Conservation (phyloP, 768 basidiomycete genomes). For the Leccinum barrowsii region DNA sequence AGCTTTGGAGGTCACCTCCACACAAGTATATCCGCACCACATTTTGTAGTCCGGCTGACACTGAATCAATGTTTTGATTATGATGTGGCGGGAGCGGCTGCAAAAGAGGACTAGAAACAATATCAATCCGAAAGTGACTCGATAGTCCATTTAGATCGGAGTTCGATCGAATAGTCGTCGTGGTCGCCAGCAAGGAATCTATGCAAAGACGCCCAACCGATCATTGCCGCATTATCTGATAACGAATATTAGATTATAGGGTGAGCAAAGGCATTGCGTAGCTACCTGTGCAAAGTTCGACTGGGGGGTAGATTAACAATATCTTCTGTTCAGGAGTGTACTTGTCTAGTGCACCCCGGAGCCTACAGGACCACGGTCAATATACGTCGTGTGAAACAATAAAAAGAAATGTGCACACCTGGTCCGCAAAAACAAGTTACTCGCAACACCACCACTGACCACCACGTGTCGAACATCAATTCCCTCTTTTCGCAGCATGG, state of each 20-base stretch:
- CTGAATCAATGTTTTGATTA: background rate
- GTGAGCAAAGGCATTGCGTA: background rate
- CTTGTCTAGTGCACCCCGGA: constrained; percentile 28
- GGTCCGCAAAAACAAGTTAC: constrained; percentile 66
- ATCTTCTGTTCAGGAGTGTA: constrained; percentile 34
- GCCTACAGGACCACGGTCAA: constrained; percentile 24
- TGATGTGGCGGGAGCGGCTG: background rate
- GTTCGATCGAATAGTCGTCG: constrained; percentile 58
- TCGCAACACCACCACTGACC: constrained; percentile 91
- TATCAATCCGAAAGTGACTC: constrained; percentile 34
- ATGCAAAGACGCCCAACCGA: constrained; percentile 87
- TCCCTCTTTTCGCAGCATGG: constrained; percentile 44
- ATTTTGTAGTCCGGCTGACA: too few species aligned
- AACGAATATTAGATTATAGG: background rate
- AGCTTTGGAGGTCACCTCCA: background rate
- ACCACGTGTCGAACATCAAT: constrained; percentile 59
- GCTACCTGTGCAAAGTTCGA: constrained; percentile 76
- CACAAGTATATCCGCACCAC: background rate
- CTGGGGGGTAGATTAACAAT: constrained; percentile 69
- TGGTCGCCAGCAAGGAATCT: constrained; percentile 63
- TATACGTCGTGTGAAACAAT: background rate
- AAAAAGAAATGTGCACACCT: constrained; percentile 41
- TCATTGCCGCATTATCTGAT: constrained; percentile 95
- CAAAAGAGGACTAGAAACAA: background rate
- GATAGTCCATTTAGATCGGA: constrained; percentile 76